These are phyloP conservation scores for Phoma herbarum DNA, from an alignment of 2,329 filamentous ascomycete genomes.

Conservation along the genomic window DNA sequence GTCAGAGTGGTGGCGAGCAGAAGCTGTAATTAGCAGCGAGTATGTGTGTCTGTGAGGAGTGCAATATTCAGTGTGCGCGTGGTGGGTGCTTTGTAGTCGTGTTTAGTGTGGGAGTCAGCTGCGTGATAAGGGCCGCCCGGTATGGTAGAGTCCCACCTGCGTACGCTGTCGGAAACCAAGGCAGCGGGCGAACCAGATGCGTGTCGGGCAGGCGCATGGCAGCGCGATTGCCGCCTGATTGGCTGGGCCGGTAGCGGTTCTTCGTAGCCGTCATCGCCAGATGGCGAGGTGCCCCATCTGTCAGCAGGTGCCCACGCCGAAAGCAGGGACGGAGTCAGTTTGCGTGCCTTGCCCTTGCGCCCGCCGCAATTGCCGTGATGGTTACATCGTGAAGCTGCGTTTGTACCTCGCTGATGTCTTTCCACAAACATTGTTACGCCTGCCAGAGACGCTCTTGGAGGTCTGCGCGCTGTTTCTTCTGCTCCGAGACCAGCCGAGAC, in stretches of 20 bases:
- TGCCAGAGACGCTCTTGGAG: conserved; percentile 3
- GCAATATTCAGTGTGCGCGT: conserved; percentile 24
- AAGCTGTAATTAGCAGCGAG: conserved; percentile 11
- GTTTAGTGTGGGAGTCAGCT: conserved; percentile 21
- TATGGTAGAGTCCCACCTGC: conserved; percentile 16
- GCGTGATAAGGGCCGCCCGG: conserved; percentile 18
- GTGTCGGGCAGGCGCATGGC: conserved; percentile 23
- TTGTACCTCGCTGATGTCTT: conserved; percentile 4
- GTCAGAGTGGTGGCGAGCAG: conserved; percentile 17
- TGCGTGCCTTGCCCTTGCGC: conserved; percentile 12
- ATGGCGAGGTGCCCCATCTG: conserved; percentile 9
- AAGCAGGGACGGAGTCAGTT: conserved; percentile 15
- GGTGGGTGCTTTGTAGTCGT: conserved; percentile 20
- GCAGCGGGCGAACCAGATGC: conserved; percentile 16
- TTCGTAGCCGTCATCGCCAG: conserved; percentile 19
- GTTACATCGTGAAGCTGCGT: conserved; percentile 15
- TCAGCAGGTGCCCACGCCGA: conserved; percentile 22
- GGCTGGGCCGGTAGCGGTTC: conserved; percentile 5
- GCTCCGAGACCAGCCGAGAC: conserved; percentile 44
- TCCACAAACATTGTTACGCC: conserved; percentile 7
- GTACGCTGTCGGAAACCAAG: conserved; percentile 20
- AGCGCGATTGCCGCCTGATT: conserved; percentile 13
- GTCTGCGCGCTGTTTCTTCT: conserved; percentile 5
- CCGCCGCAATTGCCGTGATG: conserved; percentile 19
- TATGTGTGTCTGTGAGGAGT: conserved; percentile 1